phyloP scores from a whole-genome alignment of 257 asterid genomes.

The Penstemon eatonii region DNA sequence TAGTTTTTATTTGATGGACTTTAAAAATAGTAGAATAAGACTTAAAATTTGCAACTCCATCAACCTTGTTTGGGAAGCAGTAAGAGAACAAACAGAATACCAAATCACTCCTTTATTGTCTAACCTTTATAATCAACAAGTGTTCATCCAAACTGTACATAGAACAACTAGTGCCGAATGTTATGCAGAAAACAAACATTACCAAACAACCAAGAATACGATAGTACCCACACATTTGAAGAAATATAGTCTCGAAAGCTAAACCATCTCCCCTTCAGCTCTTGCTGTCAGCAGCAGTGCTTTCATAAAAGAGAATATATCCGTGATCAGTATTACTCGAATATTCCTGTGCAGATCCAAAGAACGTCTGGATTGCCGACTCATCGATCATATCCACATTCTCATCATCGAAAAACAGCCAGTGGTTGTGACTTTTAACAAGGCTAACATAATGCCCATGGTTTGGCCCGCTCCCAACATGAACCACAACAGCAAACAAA shows the following conservation, averaged over 20 bases:
- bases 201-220: constrained; percentile 8
- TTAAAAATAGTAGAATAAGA: no score
- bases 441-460: constrained; percentile 84
- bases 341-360: constrained; percentile 82
- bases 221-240: neutral
- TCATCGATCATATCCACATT: constrained; percentile 83
- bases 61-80: no score
- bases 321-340: constrained; percentile 78
- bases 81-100: neutral
- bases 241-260: constrained; percentile 21
- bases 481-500: constrained; percentile 74
- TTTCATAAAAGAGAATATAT: constrained; percentile 70
- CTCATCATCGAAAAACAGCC: constrained; percentile 83
- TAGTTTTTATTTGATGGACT: no score
- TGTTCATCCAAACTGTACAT: constrained; percentile 33
- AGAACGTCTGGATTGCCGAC: constrained; percentile 72
- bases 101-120: constrained; percentile 30
- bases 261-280: constrained; percentile 28
- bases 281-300: constrained; percentile 34
- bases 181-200: constrained; percentile 11
- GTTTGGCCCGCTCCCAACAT: constrained; percentile 77
- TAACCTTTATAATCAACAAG: no score
- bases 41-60: no score
- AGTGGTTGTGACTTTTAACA: constrained; percentile 75
- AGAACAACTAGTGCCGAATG: constrained; percentile 30